phyloP scores from a whole-genome alignment of 129 eudicot genomes.

The Lonicera japonica region DNA sequence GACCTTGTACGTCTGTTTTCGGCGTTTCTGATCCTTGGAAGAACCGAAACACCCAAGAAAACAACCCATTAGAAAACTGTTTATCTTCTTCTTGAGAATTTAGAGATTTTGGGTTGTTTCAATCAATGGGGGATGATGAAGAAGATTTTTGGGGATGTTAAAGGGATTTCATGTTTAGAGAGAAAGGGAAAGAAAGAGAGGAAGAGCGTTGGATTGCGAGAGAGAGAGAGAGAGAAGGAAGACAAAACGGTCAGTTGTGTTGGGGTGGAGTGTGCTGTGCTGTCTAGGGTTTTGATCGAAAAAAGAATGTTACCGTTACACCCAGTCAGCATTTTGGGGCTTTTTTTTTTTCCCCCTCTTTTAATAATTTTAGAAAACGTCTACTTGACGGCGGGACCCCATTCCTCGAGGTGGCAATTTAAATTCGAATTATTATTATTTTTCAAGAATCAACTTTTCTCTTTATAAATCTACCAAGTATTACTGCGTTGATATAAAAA shows the following conservation, averaged over 20 bases:
- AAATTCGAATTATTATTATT: too few relatives aligned
- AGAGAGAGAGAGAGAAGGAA: conserved; percentile 15
- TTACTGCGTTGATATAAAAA: too few relatives aligned
- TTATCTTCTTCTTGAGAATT: conserved; percentile 24
- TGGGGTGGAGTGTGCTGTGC: conserved; percentile 4
- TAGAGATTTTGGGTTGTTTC: conserved; percentile 6
- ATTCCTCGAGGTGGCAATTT: too few relatives aligned
- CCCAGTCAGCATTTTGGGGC: too few relatives aligned
- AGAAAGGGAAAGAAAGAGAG: conserved; percentile 9
- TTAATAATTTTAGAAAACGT: too few relatives aligned
- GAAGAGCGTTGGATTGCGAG: conserved; percentile 12
- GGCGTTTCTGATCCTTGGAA: conserved; percentile 46
- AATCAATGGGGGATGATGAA: background rate
- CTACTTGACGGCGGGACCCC: too few relatives aligned
- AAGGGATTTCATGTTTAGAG: conserved; percentile 28
- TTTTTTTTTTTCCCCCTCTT: too few relatives aligned
- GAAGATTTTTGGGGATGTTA: conserved; percentile 13
- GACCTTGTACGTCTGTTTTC: conserved; percentile 36
- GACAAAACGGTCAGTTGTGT: conserved; percentile 52
- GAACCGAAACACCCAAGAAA: conserved; percentile 90
- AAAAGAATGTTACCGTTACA: conserved; percentile 65
- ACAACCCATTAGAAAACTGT: conserved; percentile 68
- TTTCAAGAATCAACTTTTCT: too few relatives aligned
- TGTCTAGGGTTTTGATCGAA: conserved; percentile 29
- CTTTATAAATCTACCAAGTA: too few relatives aligned